Base-by-base conservation (phyloP, 2,329 filamentous ascomycete genomes). In the Eurotiales sp. region DNA sequence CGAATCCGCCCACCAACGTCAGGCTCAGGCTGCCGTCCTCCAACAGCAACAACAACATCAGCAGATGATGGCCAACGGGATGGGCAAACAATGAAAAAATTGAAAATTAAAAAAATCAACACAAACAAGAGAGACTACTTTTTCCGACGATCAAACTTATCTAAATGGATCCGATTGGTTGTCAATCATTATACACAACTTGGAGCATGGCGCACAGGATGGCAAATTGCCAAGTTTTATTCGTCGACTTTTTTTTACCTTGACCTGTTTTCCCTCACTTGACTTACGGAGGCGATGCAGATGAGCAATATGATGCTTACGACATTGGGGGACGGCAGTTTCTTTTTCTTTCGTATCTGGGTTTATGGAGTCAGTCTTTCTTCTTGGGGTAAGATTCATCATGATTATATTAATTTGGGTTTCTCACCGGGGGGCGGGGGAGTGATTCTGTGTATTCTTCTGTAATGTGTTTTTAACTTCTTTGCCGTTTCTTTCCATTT, bases 31-130 rank as follows among this genome's bases (percentile, higher is more conserved):
- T 36, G 45, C 45, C 17, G 14, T 47, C 27, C n/a, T 48, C 17
- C 53, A 55, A 45, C 69, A 69, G 52, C 66, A 68, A 54, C 50
- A 52, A 15, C 51, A 53, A 25, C 66, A 70, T 19, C 67, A 70
- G 53, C 70, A 68, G 40, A 71, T 72, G 65, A 72, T 72, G 69
- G 65, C 69, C 32, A 70, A 69, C 52, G 67, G 65, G 22, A 67
- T 68, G 62, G 67, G 66, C 4, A 69, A 65, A 48, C 69, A 58
- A 59, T 47, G 21, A 30, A 11, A 45, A n/a, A n/a, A n/a, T n/a
- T n/a, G n/a, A n/a, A n/a, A n/a, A n/a, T n/a, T n/a, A n/a, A n/a
- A n/a, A n/a, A n/a, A n/a, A n/a, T n/a, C n/a, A n/a, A 15, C 11
- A 27, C 25, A 27, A 27, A 30, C 7, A 27, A 12, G 17, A 27